Percentiles rank a stretch among this genome's conserved stretches.
These are phyloP conservation scores for Guillardia theta DNA, from an alignment of 78 protist species.

Conservation along the genomic window DNA sequence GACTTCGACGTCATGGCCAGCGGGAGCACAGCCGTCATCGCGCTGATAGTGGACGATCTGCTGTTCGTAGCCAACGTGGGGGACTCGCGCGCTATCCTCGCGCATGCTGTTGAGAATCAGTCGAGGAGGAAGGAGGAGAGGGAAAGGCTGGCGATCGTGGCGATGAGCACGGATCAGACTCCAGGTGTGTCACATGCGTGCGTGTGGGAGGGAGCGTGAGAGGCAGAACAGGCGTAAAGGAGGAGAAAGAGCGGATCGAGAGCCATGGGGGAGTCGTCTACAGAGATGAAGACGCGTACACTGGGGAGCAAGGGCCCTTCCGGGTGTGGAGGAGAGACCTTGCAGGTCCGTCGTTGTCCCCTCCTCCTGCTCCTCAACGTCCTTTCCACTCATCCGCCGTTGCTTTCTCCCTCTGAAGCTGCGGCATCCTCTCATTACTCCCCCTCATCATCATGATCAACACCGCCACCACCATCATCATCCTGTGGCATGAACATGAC, in stretches of 20 bases:
- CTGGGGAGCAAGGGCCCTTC: constrained; percentile 5
- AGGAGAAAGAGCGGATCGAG: neutral
- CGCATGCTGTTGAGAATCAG: neutral
- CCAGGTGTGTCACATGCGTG: neutral
- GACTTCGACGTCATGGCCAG: neutral
- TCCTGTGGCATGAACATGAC: too few species aligned
- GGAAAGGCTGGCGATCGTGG: neutral
- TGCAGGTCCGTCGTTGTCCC: too few species aligned
- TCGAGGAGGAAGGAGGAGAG: neutral
- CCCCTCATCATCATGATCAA: too few species aligned
- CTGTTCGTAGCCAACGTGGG: neutral
- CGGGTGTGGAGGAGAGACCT: constrained; percentile 5
- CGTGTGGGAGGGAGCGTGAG: neutral
- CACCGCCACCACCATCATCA: too few species aligned
- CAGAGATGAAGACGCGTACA: neutral
- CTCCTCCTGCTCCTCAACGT: too few species aligned
- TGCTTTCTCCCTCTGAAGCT: too few species aligned
- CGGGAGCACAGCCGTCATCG: neutral
- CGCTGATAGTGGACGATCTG: neutral
- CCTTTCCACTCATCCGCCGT: too few species aligned
- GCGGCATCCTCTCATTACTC: too few species aligned
- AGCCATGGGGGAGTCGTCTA: neutral
- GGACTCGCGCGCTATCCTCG: neutral
- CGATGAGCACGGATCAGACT: neutral
- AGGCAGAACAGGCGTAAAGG: neutral